Evolutionary conservation across 2,329 filamentous ascomycete genomes (phyloP), one percentile per base, ranked within the genome.

Genomic region (Trichoderma sp.): DNA sequence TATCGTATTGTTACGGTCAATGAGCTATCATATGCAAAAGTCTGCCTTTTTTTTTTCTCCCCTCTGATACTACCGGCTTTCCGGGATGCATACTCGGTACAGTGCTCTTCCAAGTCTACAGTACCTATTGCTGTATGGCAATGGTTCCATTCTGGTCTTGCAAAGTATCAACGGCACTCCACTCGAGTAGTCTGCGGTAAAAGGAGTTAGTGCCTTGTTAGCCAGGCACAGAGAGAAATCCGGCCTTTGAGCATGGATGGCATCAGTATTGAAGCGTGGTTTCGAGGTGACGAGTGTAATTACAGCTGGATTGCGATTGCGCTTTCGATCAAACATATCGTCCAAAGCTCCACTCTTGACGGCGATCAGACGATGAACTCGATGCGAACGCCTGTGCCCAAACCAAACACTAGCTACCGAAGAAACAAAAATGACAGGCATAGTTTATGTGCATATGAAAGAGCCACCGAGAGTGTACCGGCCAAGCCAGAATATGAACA

Each of bases 121-220:
- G n/a, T n/a, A n/a, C n/a, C n/a, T n/a, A n/a, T n/a, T n/a, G n/a
- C n/a, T n/a, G n/a, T n/a, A n/a, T 55, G 61, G 27, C 65, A 55
- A 53, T 65, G n/a, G 61, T 58, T 56, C 35, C 31, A 29, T 21
- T 60, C 8, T 59, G 24, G 53, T 49, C 43, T 47, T 31, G 43
- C 24, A 33, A 29, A 35, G 47, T 27, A 65, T 40, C 24, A 60
- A 61, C 33, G 16, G 4, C 24, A 21, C 6, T 21, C 56, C 27
- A 27, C 13, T 43, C 33, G 2, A 55, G 37, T 13, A 24, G 43
- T 47, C 33, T 57, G 49, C 47, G 27, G 24, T 55, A 24, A 31
- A 19, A 43, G 47, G n/a, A 27, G 7, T 66, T 69, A 60, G 56
- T 69, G 68, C 35, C 56, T 69, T 65, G 61, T 40, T 69, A 69